Evolutionary conservation across 441 rosid species (phyloP).

Genomic region (Jatropha podagrica): DNA sequence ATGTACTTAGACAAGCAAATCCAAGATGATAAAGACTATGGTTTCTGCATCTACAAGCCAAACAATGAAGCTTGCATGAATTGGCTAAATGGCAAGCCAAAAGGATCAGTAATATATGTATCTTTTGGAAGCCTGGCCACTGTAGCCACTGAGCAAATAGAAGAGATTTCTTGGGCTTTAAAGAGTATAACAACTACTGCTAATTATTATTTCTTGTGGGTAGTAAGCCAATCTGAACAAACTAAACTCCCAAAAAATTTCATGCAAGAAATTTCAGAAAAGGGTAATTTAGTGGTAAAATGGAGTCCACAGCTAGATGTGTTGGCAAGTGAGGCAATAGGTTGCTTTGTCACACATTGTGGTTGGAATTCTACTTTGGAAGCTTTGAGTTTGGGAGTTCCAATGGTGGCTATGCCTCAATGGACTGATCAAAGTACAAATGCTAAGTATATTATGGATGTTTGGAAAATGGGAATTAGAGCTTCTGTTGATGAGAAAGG

Average conservation of each 20-base stretch:
- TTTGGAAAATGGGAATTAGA: slow-evolving; percentile 23
- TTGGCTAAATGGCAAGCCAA: slow-evolving; percentile 47
- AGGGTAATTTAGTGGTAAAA: slow-evolving; percentile 23
- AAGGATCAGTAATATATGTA: slow-evolving; percentile 48
- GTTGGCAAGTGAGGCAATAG: slow-evolving; percentile 18
- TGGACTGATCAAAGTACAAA: slow-evolving; percentile 26
- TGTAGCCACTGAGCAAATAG: slow-evolving; percentile 40
- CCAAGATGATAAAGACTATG: slow-evolving; percentile 45
- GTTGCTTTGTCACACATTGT: slow-evolving; percentile 33
- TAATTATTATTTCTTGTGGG: slow-evolving; percentile 50
- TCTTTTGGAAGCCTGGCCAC: slow-evolving; percentile 54
- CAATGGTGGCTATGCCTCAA: slow-evolving; percentile 28
- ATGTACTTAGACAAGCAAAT: slow-evolving; percentile 48
- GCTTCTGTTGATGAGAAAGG: slow-evolving; percentile 14
- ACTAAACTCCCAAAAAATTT: slow-evolving; percentile 44
- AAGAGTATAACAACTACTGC: slow-evolving; percentile 12
- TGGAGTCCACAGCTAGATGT: slow-evolving; percentile 32
- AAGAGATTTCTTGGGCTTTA: slow-evolving; percentile 44
- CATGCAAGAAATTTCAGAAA: slow-evolving; percentile 20
- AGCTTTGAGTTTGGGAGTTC: slow-evolving; percentile 34
- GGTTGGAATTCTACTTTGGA: slow-evolving; percentile 26
- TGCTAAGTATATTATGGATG: slow-evolving; percentile 22
- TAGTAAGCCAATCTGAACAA: slow-evolving; percentile 46
- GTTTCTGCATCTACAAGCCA: slow-evolving; percentile 40
- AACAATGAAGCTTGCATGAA: slow-evolving; percentile 30